Evolutionary conservation across 1,284 basidiomycete species (phyloP).

Genomic region (Xerocomus minutiporus): DNA sequence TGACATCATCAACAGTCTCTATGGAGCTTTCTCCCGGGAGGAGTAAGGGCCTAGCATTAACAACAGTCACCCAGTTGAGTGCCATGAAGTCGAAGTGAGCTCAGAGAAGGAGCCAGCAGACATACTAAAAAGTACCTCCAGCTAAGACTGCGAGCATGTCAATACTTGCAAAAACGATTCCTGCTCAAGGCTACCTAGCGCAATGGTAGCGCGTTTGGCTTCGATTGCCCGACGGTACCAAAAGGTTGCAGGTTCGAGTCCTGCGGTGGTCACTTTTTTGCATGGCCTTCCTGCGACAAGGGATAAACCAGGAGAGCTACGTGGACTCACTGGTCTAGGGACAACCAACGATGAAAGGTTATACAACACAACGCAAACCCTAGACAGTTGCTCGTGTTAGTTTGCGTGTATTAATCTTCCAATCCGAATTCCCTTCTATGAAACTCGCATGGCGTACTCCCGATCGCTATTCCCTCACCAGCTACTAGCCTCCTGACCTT

Average conservation of each 20-base stretch:
- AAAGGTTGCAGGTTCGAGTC: conserved; percentile 88
- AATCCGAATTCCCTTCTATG: conserved; percentile 36
- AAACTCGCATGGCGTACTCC: conserved; percentile 64
- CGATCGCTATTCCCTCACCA: conserved; percentile 71
- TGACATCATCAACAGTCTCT: conserved; percentile 51
- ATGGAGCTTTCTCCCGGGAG: conserved; percentile 60
- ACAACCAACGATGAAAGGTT: too few species aligned
- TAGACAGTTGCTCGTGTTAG: not conserved
- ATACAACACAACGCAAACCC: not conserved
- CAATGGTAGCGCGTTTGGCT: conserved; percentile 81
- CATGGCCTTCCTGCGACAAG: not conserved
- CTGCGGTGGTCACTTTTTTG: conserved; percentile 56
- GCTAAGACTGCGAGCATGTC: not conserved
- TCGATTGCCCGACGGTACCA: conserved; percentile 66
- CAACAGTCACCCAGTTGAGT: conserved; percentile 72
- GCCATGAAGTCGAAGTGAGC: conserved; percentile 48
- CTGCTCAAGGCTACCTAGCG: conserved; percentile 33
- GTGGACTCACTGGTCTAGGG: too few species aligned
- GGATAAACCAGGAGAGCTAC: too few species aligned
- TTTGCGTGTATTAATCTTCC: conserved; percentile 8
- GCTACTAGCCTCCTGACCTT: conserved; percentile 44
- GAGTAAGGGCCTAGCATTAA: conserved; percentile 55
- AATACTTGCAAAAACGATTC: not conserved
- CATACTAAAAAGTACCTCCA: not conserved
- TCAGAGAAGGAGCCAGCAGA: not conserved